These are phyloP conservation scores for Penicillium bovifimosum DNA, from an alignment of 495 filamentous ascomycete species.

Conservation along the genomic window DNA sequence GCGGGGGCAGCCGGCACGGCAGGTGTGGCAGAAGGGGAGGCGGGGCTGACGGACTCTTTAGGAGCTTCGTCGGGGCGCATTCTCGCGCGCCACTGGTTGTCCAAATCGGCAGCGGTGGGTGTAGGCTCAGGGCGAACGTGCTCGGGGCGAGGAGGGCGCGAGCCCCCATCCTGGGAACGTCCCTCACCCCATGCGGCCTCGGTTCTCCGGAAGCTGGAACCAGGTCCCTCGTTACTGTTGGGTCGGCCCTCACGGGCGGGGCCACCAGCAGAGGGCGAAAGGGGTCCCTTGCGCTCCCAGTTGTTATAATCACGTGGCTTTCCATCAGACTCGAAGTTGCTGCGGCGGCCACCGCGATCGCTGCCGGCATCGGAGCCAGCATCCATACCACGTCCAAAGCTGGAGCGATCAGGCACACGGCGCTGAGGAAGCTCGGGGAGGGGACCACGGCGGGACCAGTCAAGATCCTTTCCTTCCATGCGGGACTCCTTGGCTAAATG, in stretches of 20 bases:
- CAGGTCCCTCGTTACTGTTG: conserved; percentile 57
- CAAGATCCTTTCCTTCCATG: conserved; percentile 42
- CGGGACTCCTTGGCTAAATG: conserved; percentile 68
- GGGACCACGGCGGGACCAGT: conserved; percentile 89
- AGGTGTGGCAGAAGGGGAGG: conserved; percentile 42
- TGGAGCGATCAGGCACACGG: conserved; percentile 43
- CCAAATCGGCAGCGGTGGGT: conserved; percentile 78
- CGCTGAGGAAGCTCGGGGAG: conserved; percentile 63
- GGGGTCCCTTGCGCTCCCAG: conserved; percentile 93
- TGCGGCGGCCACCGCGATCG: conserved; percentile 47
- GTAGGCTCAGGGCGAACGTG: conserved; percentile 61
- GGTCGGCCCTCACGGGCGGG: conserved; percentile 60
- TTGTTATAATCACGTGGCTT: conserved; percentile 82
- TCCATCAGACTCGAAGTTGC: conserved; percentile 64
- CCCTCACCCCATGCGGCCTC: conserved; percentile 88
- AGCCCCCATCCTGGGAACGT: conserved; percentile 65
- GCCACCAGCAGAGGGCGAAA: conserved; percentile 64
- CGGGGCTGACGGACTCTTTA: conserved; percentile 61
- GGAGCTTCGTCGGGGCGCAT: conserved; percentile 69
- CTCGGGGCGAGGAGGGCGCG: conserved; percentile 74
- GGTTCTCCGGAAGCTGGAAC: conserved; percentile 52
- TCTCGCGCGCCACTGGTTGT: conserved; percentile 78
- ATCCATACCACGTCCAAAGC: conserved; percentile 47
- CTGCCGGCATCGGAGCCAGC: conserved; percentile 47
- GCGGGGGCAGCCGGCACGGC: conserved; percentile 43